These are phyloP conservation scores for Apocynum venetum DNA, from an alignment of 257 asterid species.

Conservation along the genomic window DNA sequence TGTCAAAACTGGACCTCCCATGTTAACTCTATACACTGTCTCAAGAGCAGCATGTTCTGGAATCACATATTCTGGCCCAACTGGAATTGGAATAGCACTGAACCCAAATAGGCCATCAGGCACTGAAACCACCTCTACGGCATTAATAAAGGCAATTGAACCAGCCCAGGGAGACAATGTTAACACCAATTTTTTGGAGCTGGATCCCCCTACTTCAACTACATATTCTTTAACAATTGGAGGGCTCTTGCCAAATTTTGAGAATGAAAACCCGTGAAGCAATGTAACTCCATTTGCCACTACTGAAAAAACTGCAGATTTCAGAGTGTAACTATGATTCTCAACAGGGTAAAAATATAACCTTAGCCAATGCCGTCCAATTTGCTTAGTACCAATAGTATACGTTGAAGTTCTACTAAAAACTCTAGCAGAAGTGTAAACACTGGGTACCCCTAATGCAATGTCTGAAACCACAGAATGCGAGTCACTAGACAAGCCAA, in stretches of 20 bases:
- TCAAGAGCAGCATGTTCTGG: slow-evolving; percentile 21
- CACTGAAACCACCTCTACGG: slow-evolving; percentile 29
- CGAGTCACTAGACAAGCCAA: slow-evolving; percentile 22
- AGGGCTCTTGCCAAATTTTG: slow-evolving; percentile 15
- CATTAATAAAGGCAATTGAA: slow-evolving; percentile 38
- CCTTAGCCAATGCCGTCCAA: slow-evolving; percentile 43
- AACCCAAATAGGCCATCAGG: slow-evolving; percentile 27
- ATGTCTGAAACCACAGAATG: slow-evolving; percentile 23
- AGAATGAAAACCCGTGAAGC: slow-evolving; percentile 34
- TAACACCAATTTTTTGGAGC: slow-evolving; percentile 19
- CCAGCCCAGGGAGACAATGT: slow-evolving; percentile 25
- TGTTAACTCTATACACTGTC: slow-evolving; percentile 30
- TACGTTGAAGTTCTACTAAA: slow-evolving; percentile 24
- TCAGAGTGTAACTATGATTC: slow-evolving; percentile 18
- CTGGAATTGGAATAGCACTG: slow-evolving; percentile 21
- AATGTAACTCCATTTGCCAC: slow-evolving; percentile 36
- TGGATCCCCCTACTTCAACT: slow-evolving; percentile 26
- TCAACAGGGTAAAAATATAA: slow-evolving; percentile 33
- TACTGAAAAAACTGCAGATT: slow-evolving; percentile 35
- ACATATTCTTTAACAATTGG: slow-evolving; percentile 33
- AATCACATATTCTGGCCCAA: slow-evolving; percentile 20
- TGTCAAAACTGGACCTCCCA: slow-evolving; percentile 32
- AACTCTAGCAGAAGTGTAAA: slow-evolving; percentile 34
- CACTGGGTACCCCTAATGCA: slow-evolving; percentile 4
- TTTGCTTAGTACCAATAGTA: slow-evolving; percentile 24